Conservation (phyloP, 2,329 filamentous ascomycete genomes). For the Fusarium sp. region DNA sequence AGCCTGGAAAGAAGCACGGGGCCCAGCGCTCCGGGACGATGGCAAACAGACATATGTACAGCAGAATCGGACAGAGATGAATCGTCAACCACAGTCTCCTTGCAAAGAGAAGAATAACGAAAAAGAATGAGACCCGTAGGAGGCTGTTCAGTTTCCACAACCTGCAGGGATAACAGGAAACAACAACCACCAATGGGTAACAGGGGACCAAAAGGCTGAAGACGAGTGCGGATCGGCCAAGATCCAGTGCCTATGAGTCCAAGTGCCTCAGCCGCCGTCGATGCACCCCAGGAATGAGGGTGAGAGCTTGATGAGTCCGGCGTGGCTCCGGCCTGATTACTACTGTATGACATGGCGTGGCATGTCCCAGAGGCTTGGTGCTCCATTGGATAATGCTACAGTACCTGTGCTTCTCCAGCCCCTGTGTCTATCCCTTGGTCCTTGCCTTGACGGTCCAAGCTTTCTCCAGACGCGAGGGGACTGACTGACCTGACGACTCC, state of each 20-base stretch:
- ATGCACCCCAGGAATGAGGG: constrained; percentile 35
- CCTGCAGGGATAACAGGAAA: constrained; percentile 29
- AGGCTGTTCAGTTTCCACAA: constrained; percentile 27
- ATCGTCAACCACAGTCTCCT: constrained; percentile 12
- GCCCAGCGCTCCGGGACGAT: constrained; percentile 2
- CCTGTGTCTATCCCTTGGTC: constrained; percentile 34
- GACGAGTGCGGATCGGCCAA: constrained; percentile 25
- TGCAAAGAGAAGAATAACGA: not conserved
- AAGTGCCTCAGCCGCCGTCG: constrained; percentile 21
- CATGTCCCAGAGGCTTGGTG: constrained; percentile 26
- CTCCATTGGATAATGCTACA: constrained; percentile 11
- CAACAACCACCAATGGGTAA: constrained; percentile 23
- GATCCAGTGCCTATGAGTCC: constrained; percentile 6
- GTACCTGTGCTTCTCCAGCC: constrained; percentile 5
- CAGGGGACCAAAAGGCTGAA: constrained; percentile 24
- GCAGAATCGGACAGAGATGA: constrained; percentile 8
- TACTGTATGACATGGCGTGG: constrained; percentile 16
- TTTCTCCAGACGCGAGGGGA: constrained; percentile 36
- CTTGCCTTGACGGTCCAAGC: constrained; percentile 28
- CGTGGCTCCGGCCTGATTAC: constrained; percentile 23
- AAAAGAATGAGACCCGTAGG: constrained; percentile 4
- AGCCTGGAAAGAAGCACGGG: constrained; percentile 4
- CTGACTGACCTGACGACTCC: constrained; percentile 12
- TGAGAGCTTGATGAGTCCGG: constrained; percentile 27
- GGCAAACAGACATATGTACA: not conserved